Base-by-base conservation (phyloP, 2,329 filamentous ascomycete genomes). In the Monosporascus sp. region DNA sequence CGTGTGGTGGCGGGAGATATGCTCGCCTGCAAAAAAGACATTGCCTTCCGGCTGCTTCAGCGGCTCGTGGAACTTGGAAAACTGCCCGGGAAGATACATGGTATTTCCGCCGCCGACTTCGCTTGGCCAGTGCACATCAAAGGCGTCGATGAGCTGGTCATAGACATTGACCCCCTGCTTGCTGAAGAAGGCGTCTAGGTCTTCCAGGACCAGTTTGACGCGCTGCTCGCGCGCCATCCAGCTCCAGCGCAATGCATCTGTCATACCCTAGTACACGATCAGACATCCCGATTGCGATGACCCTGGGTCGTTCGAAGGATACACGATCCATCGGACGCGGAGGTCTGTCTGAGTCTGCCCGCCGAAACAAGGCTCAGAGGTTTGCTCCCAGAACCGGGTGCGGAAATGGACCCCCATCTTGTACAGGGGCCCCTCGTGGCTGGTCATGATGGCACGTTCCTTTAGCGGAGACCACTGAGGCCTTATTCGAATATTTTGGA, bases 321-420 rank as follows among this genome's bases (percentile, higher is more conserved):
- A 58, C 3, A 58, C 57, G 18, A 58, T 58, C 57, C 57, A 58
- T 5, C 57, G 48, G 49, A 58, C 48, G 2, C 51, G 57, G 4
- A 58, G 52, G 27, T 58, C 57, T 0, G 57, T 58, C 3, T 54
- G 51, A 37, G 52, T 57, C 51, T 58, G 57, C 1, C 57, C 57
- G 1, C 57, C 57, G 18, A 53, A 53, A 7, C 50, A 56, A 2
- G 56, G 54, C 3, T 5, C 14, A 2, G 25, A 41, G 9, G 41
- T 48, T 18, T 38, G 36, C 46, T 58, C 57, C 57, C 57, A 58
- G 46, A 58, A 58, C 6, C 57, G 52, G 8, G 52, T 57, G 7
- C 48, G 22, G 43, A 58, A 58, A 31, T 54, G 57, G 27, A 58
- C 44, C 7, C 57, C 57, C 5, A 58, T 57, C 54, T 58, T 58